Evolutionary conservation across 2,329 filamentous ascomycete genomes (phyloP).

Genomic region (Clonostachys sp.): DNA sequence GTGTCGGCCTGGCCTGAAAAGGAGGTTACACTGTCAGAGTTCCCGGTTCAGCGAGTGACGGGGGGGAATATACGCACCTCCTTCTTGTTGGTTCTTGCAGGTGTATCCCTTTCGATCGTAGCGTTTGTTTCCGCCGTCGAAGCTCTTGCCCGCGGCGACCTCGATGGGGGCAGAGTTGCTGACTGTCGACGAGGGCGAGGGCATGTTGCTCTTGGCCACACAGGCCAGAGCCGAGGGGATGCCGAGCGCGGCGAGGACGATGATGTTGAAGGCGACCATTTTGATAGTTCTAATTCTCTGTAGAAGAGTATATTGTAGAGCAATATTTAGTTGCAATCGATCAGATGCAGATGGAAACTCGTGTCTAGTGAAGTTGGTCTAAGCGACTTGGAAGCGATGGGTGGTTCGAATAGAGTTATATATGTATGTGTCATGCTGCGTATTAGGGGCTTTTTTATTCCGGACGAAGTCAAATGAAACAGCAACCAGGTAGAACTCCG

Average conservation of each 20-base stretch:
- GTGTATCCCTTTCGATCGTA: constrained; percentile 23
- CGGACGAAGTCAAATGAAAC: too few species aligned
- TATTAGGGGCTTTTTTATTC: too few species aligned
- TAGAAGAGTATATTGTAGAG: too few species aligned
- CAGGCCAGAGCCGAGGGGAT: neutral
- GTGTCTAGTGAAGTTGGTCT: too few species aligned
- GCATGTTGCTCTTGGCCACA: constrained; percentile 3
- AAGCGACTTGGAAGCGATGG: too few species aligned
- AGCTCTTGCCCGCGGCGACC: constrained; percentile 13
- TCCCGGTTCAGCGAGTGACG: neutral
- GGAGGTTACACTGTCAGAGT: too few species aligned
- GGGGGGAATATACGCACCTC: neutral
- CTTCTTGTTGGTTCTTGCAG: constrained; percentile 12
- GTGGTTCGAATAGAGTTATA: too few species aligned
- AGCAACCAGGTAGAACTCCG: too few species aligned
- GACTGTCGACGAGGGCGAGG: constrained; percentile 11
- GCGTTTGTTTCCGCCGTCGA: constrained; percentile 18
- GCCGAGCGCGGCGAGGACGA: neutral
- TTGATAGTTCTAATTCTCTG: too few species aligned
- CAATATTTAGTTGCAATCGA: too few species aligned
- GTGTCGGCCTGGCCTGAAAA: constrained; percentile 6
- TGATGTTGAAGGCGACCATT: neutral
- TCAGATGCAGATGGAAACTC: too few species aligned
- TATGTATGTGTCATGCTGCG: too few species aligned
- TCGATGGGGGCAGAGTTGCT: constrained; percentile 20